Percentiles rank a stretch among this genome's conserved stretches.
Evolutionary conservation across 2,329 filamentous ascomycete genomes (phyloP).

Genomic region (Pyrenochaeta sp.): DNA sequence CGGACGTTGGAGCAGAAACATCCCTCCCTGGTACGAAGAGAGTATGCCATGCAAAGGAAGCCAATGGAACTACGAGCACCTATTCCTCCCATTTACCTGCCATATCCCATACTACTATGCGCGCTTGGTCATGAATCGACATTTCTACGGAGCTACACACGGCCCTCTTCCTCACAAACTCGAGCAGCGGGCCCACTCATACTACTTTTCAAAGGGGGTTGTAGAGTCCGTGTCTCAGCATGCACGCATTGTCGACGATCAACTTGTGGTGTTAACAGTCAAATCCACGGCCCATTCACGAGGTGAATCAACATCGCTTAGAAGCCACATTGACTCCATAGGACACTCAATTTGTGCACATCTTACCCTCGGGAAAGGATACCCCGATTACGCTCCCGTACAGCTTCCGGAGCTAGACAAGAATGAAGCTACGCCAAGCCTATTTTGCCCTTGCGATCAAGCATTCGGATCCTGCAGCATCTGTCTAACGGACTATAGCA

Average conservation of each 20-base stretch:
- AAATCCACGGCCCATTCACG: constrained; percentile 18
- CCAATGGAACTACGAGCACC: not conserved
- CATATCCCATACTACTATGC: constrained; percentile 19
- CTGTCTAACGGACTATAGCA: constrained; percentile 29
- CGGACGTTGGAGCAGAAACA: no score
- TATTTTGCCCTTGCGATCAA: constrained; percentile 17
- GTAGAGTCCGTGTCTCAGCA: constrained; percentile 7
- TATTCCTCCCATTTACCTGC: constrained; percentile 1
- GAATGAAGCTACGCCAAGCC: constrained; percentile 8
- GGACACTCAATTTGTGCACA: constrained; percentile 18
- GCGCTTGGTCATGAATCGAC: constrained; percentile 32
- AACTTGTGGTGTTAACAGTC: constrained; percentile 23
- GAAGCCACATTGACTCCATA: constrained; percentile 10
- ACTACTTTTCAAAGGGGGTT: not conserved
- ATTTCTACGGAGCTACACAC: constrained; percentile 26
- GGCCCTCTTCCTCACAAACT: constrained; percentile 18
- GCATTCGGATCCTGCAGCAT: constrained; percentile 25
- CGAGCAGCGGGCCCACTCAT: not conserved
- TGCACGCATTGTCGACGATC: constrained; percentile 24
- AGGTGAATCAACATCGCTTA: constrained; percentile 17
- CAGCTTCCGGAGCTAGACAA: constrained; percentile 25
- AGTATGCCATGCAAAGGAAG: constrained; percentile 14
- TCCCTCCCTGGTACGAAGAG: constrained; percentile 3
- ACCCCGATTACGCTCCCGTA: not conserved
- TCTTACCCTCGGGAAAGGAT: constrained; percentile 8